phyloP scores from a whole-genome alignment of 2,329 filamentous ascomycete species.

The Drechmeria coniospora region DNA sequence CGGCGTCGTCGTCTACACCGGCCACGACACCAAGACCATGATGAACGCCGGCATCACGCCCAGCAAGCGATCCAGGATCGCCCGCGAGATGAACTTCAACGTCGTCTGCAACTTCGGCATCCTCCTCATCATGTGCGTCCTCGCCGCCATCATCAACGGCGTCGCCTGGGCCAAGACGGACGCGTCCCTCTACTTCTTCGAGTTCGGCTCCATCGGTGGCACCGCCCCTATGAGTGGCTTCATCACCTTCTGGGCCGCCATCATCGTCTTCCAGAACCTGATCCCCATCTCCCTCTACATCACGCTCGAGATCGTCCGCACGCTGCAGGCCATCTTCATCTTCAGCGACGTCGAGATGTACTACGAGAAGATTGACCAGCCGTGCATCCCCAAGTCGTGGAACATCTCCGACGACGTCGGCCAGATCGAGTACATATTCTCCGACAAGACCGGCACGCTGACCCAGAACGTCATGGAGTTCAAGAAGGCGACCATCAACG shows the following conservation, averaged over 20 bases:
- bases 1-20: slow-evolving; percentile 85
- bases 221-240: slow-evolving; percentile 69
- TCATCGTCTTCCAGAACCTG: slow-evolving; percentile 97
- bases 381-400: slow-evolving; percentile 95
- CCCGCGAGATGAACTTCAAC: slow-evolving; percentile 90
- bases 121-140: slow-evolving; percentile 75
- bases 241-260: slow-evolving; percentile 88
- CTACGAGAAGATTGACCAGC: slow-evolving; percentile 84
- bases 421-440: slow-evolving; percentile 98
- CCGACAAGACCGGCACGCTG: slow-evolving; percentile 90
- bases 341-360: slow-evolving; percentile 96
- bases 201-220: slow-evolving; percentile 68
- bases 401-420: slow-evolving; percentile 97
- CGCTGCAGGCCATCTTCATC: slow-evolving; percentile 89
- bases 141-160: slow-evolving; percentile 74
- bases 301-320: slow-evolving; percentile 87
- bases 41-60: slow-evolving; percentile 93
- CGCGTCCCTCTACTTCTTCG: slow-evolving; percentile 67
- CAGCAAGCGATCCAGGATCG: slow-evolving; percentile 81
- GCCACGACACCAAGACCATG: slow-evolving; percentile 97
- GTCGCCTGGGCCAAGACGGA: slow-evolving; percentile 61
- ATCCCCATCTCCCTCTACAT: slow-evolving; percentile 97
- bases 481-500: slow-evolving; percentile 95
- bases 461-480: slow-evolving; percentile 99
- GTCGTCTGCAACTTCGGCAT: slow-evolving; percentile 93